Base-by-base conservation (phyloP, 2,329 filamentous ascomycete genomes). In the Pestalotiopsis sp. region DNA sequence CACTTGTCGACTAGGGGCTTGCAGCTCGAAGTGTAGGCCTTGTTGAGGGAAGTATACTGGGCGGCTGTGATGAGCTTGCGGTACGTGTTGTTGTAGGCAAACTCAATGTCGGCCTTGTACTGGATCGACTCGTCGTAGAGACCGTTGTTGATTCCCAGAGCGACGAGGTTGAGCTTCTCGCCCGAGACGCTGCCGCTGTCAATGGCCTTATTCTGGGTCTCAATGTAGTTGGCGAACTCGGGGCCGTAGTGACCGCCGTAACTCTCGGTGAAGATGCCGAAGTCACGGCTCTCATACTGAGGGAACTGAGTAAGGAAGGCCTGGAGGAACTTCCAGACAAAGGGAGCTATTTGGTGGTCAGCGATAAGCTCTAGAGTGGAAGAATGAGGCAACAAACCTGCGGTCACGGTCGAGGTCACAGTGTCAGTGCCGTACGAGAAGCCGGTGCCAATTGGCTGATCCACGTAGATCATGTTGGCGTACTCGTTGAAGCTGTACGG, bases 221-320 rank as follows among this genome's bases (percentile, higher is more conserved):
- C 78, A 72, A 90, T 86, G 72, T 86, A 86, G 10, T 81, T 77
- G 17, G 83, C 82, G 69, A 88, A 88, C 26, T 83, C 84, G 0
- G 88, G 88, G 1, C 85, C 86, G 71, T 87, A 89, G 67, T 86
- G 83, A n/a, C 87, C 86, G 30, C 87, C 87, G 68, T 89, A 89
- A 0, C 83, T 85, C 70, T 85, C 81, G 4, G 85, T 83, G 52
- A 84, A 87, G 66, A 89, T 80, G 3, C 84, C 83, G 68, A 88
- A 84, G 68, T 89, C 85, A 57, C 85, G 84, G 3, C 85, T 84
- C 74, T 86, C 83, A 73, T 92, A 91, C 38, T 84, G 82, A 0
- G 88, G 89, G 68, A 92, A 92, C 38, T 88, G 84, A 4, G 85
- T 81, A 66, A 89, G 88, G 82, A 89, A 92, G 1, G 83, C 83